Evolutionary conservation across 2,329 filamentous ascomycete species (phyloP).

Genomic region (Penicillium sp.): DNA sequence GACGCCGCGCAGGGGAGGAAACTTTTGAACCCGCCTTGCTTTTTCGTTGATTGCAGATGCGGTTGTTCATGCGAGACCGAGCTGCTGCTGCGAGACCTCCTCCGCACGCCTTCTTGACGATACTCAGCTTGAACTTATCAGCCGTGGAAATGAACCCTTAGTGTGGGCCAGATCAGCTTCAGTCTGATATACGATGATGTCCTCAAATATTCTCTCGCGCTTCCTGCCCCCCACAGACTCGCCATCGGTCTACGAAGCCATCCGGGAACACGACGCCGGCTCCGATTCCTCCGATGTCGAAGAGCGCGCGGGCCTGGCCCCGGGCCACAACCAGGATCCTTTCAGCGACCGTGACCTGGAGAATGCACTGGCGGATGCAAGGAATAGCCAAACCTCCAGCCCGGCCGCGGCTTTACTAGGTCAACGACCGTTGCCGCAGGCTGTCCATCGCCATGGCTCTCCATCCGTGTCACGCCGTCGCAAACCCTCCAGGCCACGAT

Average conservation of each 20-base stretch:
- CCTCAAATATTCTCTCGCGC: conserved; percentile 43
- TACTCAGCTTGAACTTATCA: background rate
- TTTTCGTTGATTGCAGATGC: too few relatives aligned
- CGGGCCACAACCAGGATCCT: conserved; percentile 48
- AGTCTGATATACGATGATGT: conserved; percentile 37
- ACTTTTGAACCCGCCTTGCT: too few relatives aligned
- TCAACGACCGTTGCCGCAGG: conserved; percentile 29
- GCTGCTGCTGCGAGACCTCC: background rate
- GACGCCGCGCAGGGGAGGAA: too few relatives aligned
- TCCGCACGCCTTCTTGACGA: background rate
- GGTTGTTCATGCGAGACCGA: too few relatives aligned
- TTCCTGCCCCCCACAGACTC: conserved; percentile 51
- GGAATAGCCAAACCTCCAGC: conserved; percentile 48
- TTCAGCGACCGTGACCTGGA: conserved; percentile 59
- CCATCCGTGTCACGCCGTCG: conserved; percentile 24
- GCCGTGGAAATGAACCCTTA: background rate
- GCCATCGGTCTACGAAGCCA: conserved; percentile 49
- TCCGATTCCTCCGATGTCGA: conserved; percentile 48
- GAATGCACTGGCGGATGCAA: conserved; percentile 53
- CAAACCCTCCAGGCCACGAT: conserved; percentile 32
- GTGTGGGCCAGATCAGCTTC: conserved; percentile 2
- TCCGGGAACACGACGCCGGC: conserved; percentile 46
- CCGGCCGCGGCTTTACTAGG: conserved; percentile 43
- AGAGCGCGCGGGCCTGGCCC: conserved; percentile 47
- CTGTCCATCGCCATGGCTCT: conserved; percentile 14